A percentile compares a stretch with the other conserved stretches of the same genome.
Evolutionary conservation across 1,139 yeast species (phyloP).

Genomic region (Kodamaea plutei): DNA sequence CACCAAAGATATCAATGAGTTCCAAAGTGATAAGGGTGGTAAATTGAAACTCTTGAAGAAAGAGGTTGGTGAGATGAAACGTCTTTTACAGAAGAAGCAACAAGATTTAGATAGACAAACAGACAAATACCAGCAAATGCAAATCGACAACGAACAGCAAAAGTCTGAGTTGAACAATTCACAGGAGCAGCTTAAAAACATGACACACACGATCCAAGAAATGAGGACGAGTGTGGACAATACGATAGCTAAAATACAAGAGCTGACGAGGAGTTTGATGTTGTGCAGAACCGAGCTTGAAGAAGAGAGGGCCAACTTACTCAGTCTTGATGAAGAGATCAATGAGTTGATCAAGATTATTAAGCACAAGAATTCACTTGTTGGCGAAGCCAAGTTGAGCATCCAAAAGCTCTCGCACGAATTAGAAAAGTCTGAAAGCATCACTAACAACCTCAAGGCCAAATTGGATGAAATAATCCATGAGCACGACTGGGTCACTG

Average conservation of each 20-base stretch:
- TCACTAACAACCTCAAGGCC: constrained; percentile 36
- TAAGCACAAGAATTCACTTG: constrained; percentile 46
- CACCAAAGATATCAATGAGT: constrained; percentile 79
- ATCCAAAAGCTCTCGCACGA: constrained; percentile 63
- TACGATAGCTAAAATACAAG: constrained; percentile 23
- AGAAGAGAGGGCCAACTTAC: constrained; percentile 56
- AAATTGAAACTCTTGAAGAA: constrained; percentile 66
- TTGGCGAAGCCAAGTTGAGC: constrained; percentile 50
- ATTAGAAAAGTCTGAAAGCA: constrained; percentile 51
- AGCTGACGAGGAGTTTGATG: constrained; percentile 22
- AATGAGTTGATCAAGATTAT: constrained; percentile 55
- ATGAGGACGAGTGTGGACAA: constrained; percentile 29
- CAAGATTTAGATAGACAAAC: constrained; percentile 42
- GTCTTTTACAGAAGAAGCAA: constrained; percentile 38
- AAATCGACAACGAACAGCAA: constrained; percentile 70
- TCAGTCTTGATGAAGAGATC: constrained; percentile 78
- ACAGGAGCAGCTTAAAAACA: constrained; percentile 37
- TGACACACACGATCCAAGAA: constrained; percentile 34
- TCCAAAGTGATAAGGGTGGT: constrained; percentile 71
- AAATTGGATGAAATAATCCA: constrained; percentile 48
- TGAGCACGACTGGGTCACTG: constrained; percentile 72
- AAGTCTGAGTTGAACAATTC: constrained; percentile 50
- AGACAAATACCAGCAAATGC: constrained; percentile 57
- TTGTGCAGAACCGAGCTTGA: constrained; percentile 46
- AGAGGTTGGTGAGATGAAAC: constrained; percentile 45